Base-by-base conservation (phyloP, 2,329 filamentous ascomycete species). In the Nannizzia gypsea region DNA sequence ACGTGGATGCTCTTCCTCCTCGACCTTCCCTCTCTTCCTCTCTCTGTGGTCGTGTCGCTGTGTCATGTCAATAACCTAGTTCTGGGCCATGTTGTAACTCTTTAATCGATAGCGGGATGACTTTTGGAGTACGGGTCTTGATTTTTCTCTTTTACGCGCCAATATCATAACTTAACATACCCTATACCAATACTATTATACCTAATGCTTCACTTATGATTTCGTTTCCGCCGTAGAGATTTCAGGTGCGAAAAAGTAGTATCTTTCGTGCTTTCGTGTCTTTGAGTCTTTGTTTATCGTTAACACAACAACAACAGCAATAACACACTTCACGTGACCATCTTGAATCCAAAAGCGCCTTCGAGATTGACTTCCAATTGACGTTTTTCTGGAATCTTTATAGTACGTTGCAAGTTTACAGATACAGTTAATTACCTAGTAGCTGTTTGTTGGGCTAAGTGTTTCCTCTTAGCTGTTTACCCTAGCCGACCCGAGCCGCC, bases 71-170 rank as follows among this genome's bases (percentile, higher is more conserved):
- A 31, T 54, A 54, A 17, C 26, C 28, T 31, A 54, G 48, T 54
- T 54, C 28, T 34, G 48, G 48, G 28, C n/a, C 48, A 54, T 54
- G 48, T 54, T 54, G 48, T 54, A 34, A 34, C 48, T 54, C 48
- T 54, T 54, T 31, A 54, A 31, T 54, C 34, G 26, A 54, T 54
- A 54, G 48, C 48, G 48, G 48, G 48, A 54, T 54, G 46, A 31
- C 46, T 31, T 28, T 28, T 36, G 48, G 48, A 54, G 48, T 34
- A 54, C 48, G 34, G 48, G 34, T 54, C 26, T 54, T 34, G 31
- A 34, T 34, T 34, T 13, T 52, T 13, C n/a, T 3, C 1, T 5
- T 24, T 20, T 28, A 34, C 26, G n/a, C 11, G 48, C 28, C 48
- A 54, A 26, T 54, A 54, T 11, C 28, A 34, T 54, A 54, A 54